Percentiles rank a stretch among this genome's conserved stretches.
These are phyloP conservation scores for Penicillium subrubescens DNA, from an alignment of 495 filamentous ascomycete species.

Conservation along the genomic window DNA sequence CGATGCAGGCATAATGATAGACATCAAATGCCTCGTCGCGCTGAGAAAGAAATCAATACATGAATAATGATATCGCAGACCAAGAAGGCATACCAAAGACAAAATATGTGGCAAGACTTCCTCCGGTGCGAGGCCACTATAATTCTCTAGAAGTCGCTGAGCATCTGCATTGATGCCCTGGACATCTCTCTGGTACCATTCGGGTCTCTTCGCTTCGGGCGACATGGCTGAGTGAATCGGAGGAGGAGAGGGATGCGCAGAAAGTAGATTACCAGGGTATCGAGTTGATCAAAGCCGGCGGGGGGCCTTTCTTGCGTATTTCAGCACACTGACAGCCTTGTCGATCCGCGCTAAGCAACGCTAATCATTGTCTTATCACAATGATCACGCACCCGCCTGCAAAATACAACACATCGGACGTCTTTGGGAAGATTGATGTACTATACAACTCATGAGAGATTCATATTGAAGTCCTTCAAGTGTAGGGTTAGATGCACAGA, in stretches of 20 bases:
- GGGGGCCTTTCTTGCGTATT: background rate
- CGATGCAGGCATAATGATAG: conserved; percentile 48
- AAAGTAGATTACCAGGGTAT: background rate
- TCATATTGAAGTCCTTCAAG: background rate
- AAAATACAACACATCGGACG: background rate
- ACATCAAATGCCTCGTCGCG: conserved; percentile 47
- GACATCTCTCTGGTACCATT: conserved; percentile 22
- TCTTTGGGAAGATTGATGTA: background rate
- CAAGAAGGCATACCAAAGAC: conserved; percentile 33
- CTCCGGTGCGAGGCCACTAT: conserved; percentile 39
- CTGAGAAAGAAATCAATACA: conserved; percentile 20
- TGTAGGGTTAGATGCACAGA: background rate
- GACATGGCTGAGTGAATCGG: background rate
- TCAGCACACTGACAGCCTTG: background rate
- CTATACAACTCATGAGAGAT: background rate
- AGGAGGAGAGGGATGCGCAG: background rate
- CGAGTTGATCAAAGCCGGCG: background rate
- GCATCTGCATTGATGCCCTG: conserved; percentile 26
- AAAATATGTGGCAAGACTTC: conserved; percentile 46
- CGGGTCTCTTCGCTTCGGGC: background rate
- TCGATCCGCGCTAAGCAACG: background rate
- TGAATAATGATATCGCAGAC: background rate
- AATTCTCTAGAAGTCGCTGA: conserved; percentile 39
- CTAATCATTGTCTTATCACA: background rate
- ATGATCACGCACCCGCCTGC: too few relatives aligned